phyloP scores from a whole-genome alignment of 139 green algal genomes.

The Raphidocelis subcapitata region DNA sequence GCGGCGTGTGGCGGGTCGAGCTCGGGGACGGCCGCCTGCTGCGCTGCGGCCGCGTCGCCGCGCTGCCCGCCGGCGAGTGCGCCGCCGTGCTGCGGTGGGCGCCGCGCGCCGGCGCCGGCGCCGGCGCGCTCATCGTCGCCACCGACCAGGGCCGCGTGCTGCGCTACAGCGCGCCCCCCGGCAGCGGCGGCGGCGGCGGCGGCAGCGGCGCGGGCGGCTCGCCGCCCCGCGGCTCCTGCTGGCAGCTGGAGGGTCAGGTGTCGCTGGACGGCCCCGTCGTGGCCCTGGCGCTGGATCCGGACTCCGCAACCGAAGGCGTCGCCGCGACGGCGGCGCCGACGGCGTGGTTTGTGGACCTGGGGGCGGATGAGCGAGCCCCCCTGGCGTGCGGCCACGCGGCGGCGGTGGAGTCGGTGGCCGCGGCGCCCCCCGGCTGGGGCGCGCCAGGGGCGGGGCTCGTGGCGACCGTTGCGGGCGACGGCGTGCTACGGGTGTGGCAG shows the following conservation, averaged over 20 bases:
- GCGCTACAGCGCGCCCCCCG: background rate
- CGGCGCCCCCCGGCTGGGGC: background rate
- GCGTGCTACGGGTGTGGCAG: conserved; percentile 36
- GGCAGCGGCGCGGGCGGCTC: background rate
- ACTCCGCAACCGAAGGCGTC: conserved; percentile 4
- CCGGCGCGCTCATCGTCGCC: conserved; percentile 7
- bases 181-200: background rate
- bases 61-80: background rate
- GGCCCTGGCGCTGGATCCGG: conserved; percentile 9
- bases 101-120: background rate
- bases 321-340: background rate
- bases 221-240: background rate
- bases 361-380: conserved; percentile 3
- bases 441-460: conserved; percentile 3
- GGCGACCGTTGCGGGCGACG: conserved; percentile 28
- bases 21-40: conserved; percentile 9
- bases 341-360: conserved; percentile 33
- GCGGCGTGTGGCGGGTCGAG: conserved; percentile 13
- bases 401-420: background rate
- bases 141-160: conserved; percentile 6
- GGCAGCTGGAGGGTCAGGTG: conserved; percentile 2
- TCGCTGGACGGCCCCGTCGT: conserved; percentile 1
- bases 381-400: conserved; percentile 19
- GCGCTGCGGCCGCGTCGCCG: background rate
- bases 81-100: conserved; percentile 13